Base-by-base conservation (phyloP, 306 rosid species). In the Inga laurina region DNA sequence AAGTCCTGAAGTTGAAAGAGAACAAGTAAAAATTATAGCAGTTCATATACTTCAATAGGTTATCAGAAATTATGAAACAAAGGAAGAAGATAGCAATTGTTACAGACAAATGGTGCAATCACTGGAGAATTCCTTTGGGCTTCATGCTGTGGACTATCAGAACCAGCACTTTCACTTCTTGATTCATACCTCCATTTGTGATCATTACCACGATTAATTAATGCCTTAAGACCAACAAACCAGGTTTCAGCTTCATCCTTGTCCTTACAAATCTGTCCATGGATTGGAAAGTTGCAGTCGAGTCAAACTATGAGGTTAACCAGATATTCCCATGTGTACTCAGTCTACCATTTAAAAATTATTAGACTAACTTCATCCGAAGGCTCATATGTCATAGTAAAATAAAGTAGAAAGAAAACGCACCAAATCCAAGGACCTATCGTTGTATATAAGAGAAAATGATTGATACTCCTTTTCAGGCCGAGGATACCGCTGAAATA, bases 391-490 rank as follows among this genome's bases (percentile, higher is more conserved):
- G 45, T 45, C 59, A 59, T 54, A 73, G 48, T 85, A 45, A 62
- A 74, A 83, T 18, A 41, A 79, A 49, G 70, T 44, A 41, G 72
- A 81, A 82, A 82, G 72, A 77, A 75, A 72, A 87, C 99, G 88
- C 90, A 96, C 99, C 97, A 96, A 90, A 89, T 96, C 97, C 89
- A 96, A 87, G 84, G 99, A 93, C 88, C 99, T 89, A 34, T 92
- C 98, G 39, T 78, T 83, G 77, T 85, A 90, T 79, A 96, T 85
- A 64, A 96, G 99, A 66, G 99, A 96, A 91, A 96, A 96, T 10
- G 99, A 96, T 75, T 96, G 99, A 89, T 96, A 96, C 87, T 96
- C 99, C 88, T 94, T 96, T 80, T 94, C 98, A 82, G 99, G 99
- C 82, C 93, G 92, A 72, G 98, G 99, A 85, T 94, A 91, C 89